phyloP scores from a whole-genome alignment of 176 grass and related monocot species.

The Aegilops sharonensis region DNA sequence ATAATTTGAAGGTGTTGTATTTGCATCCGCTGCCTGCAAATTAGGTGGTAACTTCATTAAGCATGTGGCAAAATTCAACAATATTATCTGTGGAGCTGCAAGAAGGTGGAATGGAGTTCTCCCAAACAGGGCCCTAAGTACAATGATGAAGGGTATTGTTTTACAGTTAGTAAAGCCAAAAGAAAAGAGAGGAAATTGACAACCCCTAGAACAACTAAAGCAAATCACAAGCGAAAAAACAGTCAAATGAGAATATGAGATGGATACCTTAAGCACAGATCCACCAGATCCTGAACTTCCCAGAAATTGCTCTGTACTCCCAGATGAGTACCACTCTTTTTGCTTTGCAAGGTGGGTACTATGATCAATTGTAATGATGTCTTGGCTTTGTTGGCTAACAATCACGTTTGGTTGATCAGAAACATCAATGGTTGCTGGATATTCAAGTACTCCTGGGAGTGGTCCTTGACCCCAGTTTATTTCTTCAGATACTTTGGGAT shows the following conservation, averaged over 20 bases:
- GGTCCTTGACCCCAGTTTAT: slow-evolving; percentile 34
- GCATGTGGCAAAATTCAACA: not conserved
- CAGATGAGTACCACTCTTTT: slow-evolving; percentile 33
- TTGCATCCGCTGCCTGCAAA: slow-evolving; percentile 45
- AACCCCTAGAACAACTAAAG: not conserved
- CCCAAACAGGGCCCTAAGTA: not conserved
- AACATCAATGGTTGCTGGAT: slow-evolving; percentile 24
- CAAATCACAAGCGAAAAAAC: not conserved
- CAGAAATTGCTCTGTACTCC: slow-evolving; percentile 24
- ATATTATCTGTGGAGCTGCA: not conserved
- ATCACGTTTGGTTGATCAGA: slow-evolving; percentile 14
- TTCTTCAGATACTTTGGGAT: slow-evolving; percentile 35
- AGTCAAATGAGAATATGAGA: slow-evolving; percentile 11
- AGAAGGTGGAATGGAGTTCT: not conserved
- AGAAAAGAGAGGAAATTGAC: not conserved
- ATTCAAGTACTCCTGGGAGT: slow-evolving; percentile 32
- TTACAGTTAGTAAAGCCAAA: slow-evolving; percentile 7
- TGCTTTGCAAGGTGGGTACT: slow-evolving; percentile 5
- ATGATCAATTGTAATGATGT: slow-evolving; percentile 12
- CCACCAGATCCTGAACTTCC: slow-evolving; percentile 26
- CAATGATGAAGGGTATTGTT: slow-evolving; percentile 9
- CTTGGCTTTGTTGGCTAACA: slow-evolving; percentile 33
- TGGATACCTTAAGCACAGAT: slow-evolving; percentile 47
- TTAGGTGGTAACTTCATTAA: not conserved
- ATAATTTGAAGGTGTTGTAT: slow-evolving; percentile 14